Conservation (phyloP, 2,329 filamentous ascomycete species). For the Cylindrodendrum hubeiense region DNA sequence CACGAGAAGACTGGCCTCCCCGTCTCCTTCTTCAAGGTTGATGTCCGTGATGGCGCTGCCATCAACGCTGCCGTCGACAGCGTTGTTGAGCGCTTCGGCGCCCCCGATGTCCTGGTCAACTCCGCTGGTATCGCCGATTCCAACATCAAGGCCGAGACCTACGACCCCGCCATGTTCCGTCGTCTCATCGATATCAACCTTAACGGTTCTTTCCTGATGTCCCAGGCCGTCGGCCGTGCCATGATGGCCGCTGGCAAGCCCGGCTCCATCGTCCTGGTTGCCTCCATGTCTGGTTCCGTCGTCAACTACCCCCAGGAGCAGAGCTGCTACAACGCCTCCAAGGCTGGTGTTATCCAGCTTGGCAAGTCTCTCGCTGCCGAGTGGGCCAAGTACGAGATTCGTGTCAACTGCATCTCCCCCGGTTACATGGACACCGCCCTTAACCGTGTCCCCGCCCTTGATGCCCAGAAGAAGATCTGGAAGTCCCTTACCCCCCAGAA, state of each 20-base stretch:
- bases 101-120: conserved; percentile 82
- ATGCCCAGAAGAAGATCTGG: conserved; percentile 88
- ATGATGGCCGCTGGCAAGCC: conserved; percentile 81
- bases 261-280: conserved; percentile 81
- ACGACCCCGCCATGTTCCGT: conserved; percentile 82
- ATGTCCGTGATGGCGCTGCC: conserved; percentile 78
- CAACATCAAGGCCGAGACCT: conserved; percentile 85
- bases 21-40: conserved; percentile 82
- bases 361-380: conserved; percentile 86
- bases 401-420: conserved; percentile 87
- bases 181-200: conserved; percentile 86
- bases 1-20: conserved; percentile 79
- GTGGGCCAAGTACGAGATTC: conserved; percentile 85
- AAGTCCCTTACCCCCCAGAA: conserved; percentile 79
- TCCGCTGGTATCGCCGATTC: conserved; percentile 85
- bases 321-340: conserved; percentile 86
- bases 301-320: conserved; percentile 91
- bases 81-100: conserved; percentile 75
- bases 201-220: conserved; percentile 82
- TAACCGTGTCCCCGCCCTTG: conserved; percentile 82
- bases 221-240: conserved; percentile 76
- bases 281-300: conserved; percentile 85
- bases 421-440: conserved; percentile 90
- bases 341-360: conserved; percentile 83
- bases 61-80: conserved; percentile 78